phyloP scores from a whole-genome alignment of 202 grass and related monocot species.

The Carex arenaria region DNA sequence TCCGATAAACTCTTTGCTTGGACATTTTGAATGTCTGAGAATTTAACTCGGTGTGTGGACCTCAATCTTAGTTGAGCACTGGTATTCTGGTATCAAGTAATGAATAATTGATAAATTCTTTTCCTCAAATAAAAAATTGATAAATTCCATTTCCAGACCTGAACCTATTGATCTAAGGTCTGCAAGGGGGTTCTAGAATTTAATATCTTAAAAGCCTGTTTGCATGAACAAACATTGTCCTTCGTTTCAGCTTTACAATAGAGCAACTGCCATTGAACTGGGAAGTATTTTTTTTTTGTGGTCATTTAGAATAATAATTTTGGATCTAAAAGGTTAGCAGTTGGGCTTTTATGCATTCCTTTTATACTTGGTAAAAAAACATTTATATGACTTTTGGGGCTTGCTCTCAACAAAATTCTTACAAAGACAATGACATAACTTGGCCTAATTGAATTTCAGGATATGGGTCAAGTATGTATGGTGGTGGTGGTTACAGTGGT shows the following conservation, averaged over 20 bases:
- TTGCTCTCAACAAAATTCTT: not conserved
- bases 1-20: not conserved
- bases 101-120: not conserved
- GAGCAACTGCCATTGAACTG: not conserved
- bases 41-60: not conserved
- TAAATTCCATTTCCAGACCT: not conserved
- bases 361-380: not conserved
- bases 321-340: not conserved
- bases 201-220: not conserved
- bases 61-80: not conserved
- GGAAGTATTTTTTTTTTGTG: not conserved
- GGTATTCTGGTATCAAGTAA: not conserved
- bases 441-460: conserved; percentile 36
- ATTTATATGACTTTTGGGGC: not conserved
- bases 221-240: not conserved
- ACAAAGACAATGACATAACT: not conserved
- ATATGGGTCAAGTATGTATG: conserved; percentile 67
- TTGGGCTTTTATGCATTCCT: not conserved
- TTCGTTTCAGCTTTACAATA: not conserved
- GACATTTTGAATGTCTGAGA: not conserved
- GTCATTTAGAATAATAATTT: not conserved
- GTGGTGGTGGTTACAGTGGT: conserved; percentile 39
- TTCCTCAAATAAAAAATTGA: not conserved
- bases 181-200: not conserved
- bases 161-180: not conserved